phyloP scores from a whole-genome alignment of 2,329 filamentous ascomycete species.

The Hypoxylon rubiginosum region DNA sequence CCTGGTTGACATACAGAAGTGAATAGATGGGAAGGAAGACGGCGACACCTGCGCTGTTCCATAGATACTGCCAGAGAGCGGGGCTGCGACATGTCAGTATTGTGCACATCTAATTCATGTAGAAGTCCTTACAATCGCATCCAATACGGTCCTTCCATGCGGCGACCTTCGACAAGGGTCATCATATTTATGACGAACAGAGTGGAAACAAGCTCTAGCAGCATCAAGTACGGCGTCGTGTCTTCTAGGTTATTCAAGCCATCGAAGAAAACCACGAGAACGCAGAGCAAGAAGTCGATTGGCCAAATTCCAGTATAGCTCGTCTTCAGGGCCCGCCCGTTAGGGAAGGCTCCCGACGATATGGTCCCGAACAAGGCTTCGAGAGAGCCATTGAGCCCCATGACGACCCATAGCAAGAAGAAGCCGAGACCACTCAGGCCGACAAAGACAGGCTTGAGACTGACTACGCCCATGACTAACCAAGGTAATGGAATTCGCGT shows the following conservation, averaged over 20 bases:
- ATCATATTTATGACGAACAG: constrained; percentile 25
- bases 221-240: constrained; percentile 11
- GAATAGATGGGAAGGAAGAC: constrained; percentile 23
- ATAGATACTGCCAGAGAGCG: constrained; percentile 20
- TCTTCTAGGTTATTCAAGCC: constrained; percentile 5
- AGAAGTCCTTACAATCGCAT: constrained; percentile 3
- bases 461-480: constrained; percentile 2
- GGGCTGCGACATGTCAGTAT: constrained; percentile 7
- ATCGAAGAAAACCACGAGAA: constrained; percentile 3
- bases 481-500: neutral
- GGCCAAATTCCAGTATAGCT: constrained; percentile 9
- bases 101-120: neutral
- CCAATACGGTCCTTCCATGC: constrained; percentile 1
- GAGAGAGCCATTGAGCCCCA: constrained; percentile 11
- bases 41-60: constrained; percentile 17
- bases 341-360: neutral
- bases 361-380: constrained; percentile 7
- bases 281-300: constrained; percentile 3
- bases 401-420: constrained; percentile 10
- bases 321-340: neutral
- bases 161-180: constrained; percentile 24
- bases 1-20: constrained; percentile 9
- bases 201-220: constrained; percentile 11
- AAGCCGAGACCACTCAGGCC: constrained; percentile 6
- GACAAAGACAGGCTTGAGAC: neutral